Conservation (phyloP, 2,329 filamentous ascomycete species). For the Dactylellina drechsleri region DNA sequence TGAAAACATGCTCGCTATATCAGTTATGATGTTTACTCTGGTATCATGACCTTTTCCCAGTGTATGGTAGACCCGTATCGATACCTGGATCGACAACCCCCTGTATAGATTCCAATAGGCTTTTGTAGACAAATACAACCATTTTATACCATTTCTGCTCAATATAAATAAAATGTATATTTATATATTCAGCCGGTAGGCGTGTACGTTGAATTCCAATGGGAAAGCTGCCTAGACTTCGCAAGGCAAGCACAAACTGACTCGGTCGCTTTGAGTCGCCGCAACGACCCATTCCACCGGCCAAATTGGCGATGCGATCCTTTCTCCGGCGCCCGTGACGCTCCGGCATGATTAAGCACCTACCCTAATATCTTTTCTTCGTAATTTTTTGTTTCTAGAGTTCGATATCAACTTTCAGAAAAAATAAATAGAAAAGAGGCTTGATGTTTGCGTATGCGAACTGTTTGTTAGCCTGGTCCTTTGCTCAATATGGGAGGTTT, state of each 20-base stretch:
- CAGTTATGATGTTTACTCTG: too few relatives aligned
- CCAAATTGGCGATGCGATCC: neutral
- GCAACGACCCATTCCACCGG: conserved; percentile 17
- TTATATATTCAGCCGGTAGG: too few relatives aligned
- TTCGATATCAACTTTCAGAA: neutral
- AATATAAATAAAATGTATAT: too few relatives aligned
- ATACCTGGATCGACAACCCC: too few relatives aligned
- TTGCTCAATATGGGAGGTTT: conserved; percentile 41
- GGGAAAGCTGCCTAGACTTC: conserved; percentile 37
- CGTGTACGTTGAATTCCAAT: neutral
- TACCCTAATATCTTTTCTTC: too few relatives aligned
- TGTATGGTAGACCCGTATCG: too few relatives aligned
- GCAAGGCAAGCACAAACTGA: conserved; percentile 11
- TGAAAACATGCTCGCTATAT: too few relatives aligned
- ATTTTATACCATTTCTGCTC: too few relatives aligned
- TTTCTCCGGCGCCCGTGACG: neutral
- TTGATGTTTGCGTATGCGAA: neutral
- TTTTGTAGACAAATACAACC: too few relatives aligned
- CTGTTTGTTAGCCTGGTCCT: conserved; percentile 23
- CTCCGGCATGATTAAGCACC: neutral
- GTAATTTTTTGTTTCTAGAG: neutral
- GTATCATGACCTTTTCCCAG: too few relatives aligned
- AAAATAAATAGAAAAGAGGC: too few relatives aligned
- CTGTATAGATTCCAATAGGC: too few relatives aligned
- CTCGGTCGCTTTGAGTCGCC: conserved; percentile 36